phyloP scores from a whole-genome alignment of 2,329 filamentous ascomycete species.

The Mycosphaerelloides madeirae region DNA sequence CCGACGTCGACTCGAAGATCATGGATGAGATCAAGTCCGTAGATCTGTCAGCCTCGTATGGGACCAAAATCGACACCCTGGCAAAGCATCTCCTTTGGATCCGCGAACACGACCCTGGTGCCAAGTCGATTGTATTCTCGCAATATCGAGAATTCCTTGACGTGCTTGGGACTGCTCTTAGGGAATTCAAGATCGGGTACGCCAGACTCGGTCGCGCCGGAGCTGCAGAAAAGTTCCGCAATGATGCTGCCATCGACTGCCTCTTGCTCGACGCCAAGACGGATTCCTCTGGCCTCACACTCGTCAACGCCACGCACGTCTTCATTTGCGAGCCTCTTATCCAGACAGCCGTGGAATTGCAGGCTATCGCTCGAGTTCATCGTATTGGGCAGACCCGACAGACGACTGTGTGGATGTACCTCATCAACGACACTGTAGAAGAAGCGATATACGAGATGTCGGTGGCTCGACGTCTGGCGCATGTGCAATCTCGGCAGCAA shows the following conservation, averaged over 20 bases:
- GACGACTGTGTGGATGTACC: slow-evolving; percentile 93
- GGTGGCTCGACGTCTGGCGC: slow-evolving; percentile 69
- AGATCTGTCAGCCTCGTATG: slow-evolving; percentile 66
- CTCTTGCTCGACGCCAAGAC: slow-evolving; percentile 87
- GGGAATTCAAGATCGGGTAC: slow-evolving; percentile 66
- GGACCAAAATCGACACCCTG: slow-evolving; percentile 79
- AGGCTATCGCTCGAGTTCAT: slow-evolving; percentile 91
- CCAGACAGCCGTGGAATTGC: slow-evolving; percentile 88
- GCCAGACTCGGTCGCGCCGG: slow-evolving; percentile 63
- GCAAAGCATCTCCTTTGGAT: slow-evolving; percentile 78
- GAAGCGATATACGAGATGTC: slow-evolving; percentile 87
- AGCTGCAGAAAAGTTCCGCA: slow-evolving; percentile 72
- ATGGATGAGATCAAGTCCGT: slow-evolving; percentile 78
- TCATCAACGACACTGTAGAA: slow-evolving; percentile 86
- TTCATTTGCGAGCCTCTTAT: slow-evolving; percentile 92
- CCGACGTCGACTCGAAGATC: slow-evolving; percentile 65
- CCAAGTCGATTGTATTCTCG: slow-evolving; percentile 91
- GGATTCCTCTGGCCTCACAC: slow-evolving; percentile 81
- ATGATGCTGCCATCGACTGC: slow-evolving; percentile 68
- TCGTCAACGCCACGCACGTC: slow-evolving; percentile 89
- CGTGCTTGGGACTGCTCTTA: slow-evolving; percentile 67
- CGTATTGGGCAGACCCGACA: slow-evolving; percentile 83
- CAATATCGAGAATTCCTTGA: slow-evolving; percentile 80
- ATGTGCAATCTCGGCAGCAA: slow-evolving; percentile 52
- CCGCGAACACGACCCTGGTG: slow-evolving; percentile 73